Percentiles rank a stretch among this genome's conserved stretches.
Evolutionary conservation across 2,329 filamentous ascomycete genomes (phyloP).

Genomic region (Claviceps fusiformis): DNA sequence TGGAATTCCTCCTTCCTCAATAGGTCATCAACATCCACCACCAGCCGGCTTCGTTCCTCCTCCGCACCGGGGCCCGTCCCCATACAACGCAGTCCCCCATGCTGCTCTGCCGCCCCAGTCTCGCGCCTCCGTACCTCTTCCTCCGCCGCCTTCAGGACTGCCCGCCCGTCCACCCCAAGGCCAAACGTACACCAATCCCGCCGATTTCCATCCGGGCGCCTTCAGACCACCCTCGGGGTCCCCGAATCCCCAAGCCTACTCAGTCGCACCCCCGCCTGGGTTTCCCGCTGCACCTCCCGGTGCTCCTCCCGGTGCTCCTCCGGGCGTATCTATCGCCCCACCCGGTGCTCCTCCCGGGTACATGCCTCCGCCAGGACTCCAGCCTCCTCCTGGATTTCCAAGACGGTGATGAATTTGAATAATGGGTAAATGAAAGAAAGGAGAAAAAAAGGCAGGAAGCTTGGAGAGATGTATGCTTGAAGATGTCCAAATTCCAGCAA

Average conservation of each 20-base stretch:
- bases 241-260: conserved; percentile 25
- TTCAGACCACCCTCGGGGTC: conserved; percentile 26
- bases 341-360: conserved; percentile 25
- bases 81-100: conserved; percentile 17
- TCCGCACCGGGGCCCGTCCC: conserved; percentile 16
- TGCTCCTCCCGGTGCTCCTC: conserved; percentile 8
- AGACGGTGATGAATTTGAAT: conserved; percentile 11
- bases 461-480: no score
- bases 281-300: conserved; percentile 25
- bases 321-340: conserved; percentile 11
- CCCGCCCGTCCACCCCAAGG: conserved; percentile 36
- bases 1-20: conserved; percentile 11
- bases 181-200: conserved; percentile 32
- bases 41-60: conserved; percentile 26
- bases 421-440: no score
- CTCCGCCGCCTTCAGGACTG: conserved; percentile 35
- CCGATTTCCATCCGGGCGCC: conserved; percentile 32
- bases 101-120: conserved; percentile 10
- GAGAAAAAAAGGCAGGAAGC: no score
- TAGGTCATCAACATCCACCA: conserved; percentile 12
- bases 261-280: conserved; percentile 25
- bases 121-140: conserved; percentile 25
- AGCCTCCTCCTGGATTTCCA: conserved; percentile 31
- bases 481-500: no score
- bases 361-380: conserved; percentile 29